Evolutionary conservation across 2,329 filamentous ascomycete species (phyloP), one percentile per base, ranked within the genome.

Genomic region (Colletotrichum truncatum): DNA sequence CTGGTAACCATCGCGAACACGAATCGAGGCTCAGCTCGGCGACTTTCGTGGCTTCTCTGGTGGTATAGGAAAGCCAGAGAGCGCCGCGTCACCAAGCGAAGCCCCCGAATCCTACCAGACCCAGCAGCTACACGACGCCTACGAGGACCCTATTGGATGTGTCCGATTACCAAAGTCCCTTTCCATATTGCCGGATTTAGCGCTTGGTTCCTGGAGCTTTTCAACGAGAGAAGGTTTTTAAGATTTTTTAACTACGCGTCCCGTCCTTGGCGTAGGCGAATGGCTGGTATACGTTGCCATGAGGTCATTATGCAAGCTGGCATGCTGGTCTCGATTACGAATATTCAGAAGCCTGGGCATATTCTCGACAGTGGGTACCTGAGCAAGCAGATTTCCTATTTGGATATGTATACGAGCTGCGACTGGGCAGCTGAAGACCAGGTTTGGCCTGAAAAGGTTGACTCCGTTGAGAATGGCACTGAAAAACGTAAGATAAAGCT

Each of bases 51-150:
- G 12, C 12, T 12, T 10, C 12, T 7, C 12, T 49, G 23, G 32
- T 21, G 9, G 21, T 16, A 28, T 18, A 12, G 21, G 23, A 34
- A 1, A 14, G 16, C 12, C 14, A 26, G 1, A 21, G 2, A 56
- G 23, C 41, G 60, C 53, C 60, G 54, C 53, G 54, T 46, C 45
- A 64, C 28, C 14, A 30, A 30, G 23, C 36, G 9, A 62, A 51
- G 45, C 23, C 41, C 16, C 14, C 6, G 30, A 52, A 46, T 64
- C 46, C 38, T 52, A 46, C 46, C 23, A 52, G 54, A 32, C n/a
- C n/a, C n/a, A n/a, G n/a, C n/a, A 45, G 18, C 28, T 45, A 36
- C 10, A 28, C 28, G 16, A 30, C 26, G 16, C n/a, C n/a, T n/a
- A n/a, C n/a, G n/a, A n/a, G n/a, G n/a, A n/a, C n/a, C n/a, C n/a